phyloP scores from a whole-genome alignment of 2,329 filamentous ascomycete species.

The Aureobasidium zeae region DNA sequence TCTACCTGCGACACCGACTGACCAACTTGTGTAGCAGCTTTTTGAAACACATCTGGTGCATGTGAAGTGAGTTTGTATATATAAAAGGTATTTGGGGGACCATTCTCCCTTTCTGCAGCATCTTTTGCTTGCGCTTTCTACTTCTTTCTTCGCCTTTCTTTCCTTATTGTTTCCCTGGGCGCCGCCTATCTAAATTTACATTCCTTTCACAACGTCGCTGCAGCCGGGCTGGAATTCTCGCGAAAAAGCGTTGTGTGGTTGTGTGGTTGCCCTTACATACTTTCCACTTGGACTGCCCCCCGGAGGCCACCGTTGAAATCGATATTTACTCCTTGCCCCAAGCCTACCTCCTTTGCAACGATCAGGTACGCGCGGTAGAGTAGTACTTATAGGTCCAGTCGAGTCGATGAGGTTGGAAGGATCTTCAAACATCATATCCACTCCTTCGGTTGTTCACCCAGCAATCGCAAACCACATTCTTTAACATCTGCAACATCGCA shows the following conservation, averaged over 20 bases:
- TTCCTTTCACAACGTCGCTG: conserved; percentile 15
- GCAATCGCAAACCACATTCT: conserved; percentile 13
- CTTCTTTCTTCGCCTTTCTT: neutral
- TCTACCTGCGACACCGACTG: conserved; percentile 3
- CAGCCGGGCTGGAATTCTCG: conserved; percentile 15
- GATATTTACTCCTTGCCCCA: conserved; percentile 18
- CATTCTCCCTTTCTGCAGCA: no score
- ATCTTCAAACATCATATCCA: conserved; percentile 16
- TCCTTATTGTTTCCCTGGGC: conserved; percentile 1
- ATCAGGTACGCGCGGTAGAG: no score
- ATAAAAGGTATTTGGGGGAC: no score
- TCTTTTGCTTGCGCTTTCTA: neutral
- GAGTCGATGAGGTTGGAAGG: conserved; percentile 7
- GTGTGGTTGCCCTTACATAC: conserved; percentile 14
- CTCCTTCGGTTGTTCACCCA: conserved; percentile 16
- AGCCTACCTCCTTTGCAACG: conserved; percentile 18
- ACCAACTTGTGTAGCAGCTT: neutral
- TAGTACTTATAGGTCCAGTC: conserved; percentile 14
- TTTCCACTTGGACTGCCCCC: conserved; percentile 7
- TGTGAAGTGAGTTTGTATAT: no score
- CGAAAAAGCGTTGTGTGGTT: no score
- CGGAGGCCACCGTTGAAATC: conserved; percentile 18
- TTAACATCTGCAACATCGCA: conserved; percentile 14
- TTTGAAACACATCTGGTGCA: conserved; percentile 12
- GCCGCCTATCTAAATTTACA: conserved; percentile 16